Base-by-base conservation (phyloP, 2,329 filamentous ascomycete genomes). In the Aspergillus hiratsukae region DNA sequence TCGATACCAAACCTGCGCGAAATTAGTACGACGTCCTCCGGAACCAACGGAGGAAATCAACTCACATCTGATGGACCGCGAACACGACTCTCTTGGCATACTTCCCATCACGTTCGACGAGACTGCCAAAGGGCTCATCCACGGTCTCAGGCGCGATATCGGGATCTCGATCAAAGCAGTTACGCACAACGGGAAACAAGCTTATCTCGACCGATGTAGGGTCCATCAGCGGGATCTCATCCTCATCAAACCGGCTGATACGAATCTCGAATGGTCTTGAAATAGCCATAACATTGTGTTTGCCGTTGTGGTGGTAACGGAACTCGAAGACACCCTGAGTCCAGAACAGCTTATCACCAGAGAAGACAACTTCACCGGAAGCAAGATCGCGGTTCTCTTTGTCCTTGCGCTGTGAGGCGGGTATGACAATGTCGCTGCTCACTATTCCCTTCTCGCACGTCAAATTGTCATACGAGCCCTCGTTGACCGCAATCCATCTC, bases 281-380 rank as follows among this genome's bases (percentile, higher is more conserved):
- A 58, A 97, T 89, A 19, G 91, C 86, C 89, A 99, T 94, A 68
- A 96, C 92, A 63, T 89, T 90, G 75, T 99, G 91, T 66, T 88
- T 89, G 55, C 91, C 91, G 64, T 90, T 87, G 74, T 99, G 94
- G 75, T 99, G 94, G 75, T 97, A 97, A 43, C 94, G 87, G 78
- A 99, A 95, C 69, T 99, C 94, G 69, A 96, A 99, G 3, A 95
- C 89, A 54, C 94, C 94, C 59, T 93, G 89, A 0, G 89, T 96
- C 94, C 94, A 99, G 87, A 91, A 99, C 2, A 97, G 82, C 76
- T 96, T 96, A 76, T 97, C 92, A 49, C 94, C 92, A 9, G 87
- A 81, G 69, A 99, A 97, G 11, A 90, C 75, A 68, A 97, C 87
- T 71, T 96, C 91, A 46, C 94, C 94, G 11, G 83, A 81, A 3